Percentiles rank a stretch among this genome's conserved stretches.
Evolutionary conservation across 108 stramenopile genomes (phyloP).

Genomic region (Ochromonas danica): DNA sequence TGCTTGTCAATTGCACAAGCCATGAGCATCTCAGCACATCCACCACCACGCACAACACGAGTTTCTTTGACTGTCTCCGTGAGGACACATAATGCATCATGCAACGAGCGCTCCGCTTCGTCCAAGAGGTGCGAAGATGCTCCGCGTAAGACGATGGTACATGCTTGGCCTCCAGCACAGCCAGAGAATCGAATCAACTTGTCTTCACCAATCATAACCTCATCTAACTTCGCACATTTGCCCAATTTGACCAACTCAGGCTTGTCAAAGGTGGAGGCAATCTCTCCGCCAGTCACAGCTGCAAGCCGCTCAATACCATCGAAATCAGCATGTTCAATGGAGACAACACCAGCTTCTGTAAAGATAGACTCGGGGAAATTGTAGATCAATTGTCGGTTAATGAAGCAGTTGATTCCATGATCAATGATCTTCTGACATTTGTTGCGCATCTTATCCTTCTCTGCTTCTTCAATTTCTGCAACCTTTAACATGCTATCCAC

Average conservation of each 20-base stretch:
- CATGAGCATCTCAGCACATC: conserved; percentile 87
- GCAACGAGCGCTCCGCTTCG: conserved; percentile 64
- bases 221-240: conserved; percentile 71
- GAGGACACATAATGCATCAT: conserved; percentile 95
- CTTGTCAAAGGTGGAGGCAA: conserved; percentile 94
- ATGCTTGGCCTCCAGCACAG: conserved; percentile 89
- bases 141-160: conserved; percentile 94
- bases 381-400: conserved; percentile 99
- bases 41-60: conserved; percentile 88
- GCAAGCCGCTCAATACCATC: conserved; percentile 97
- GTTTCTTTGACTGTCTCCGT: conserved; percentile 89
- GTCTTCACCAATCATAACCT: conserved; percentile 97
- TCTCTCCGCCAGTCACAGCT: conserved; percentile 92
- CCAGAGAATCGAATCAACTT: conserved; percentile 78
- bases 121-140: conserved; percentile 77
- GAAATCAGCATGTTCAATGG: conserved; percentile 99
- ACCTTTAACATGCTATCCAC: conserved; percentile 52
- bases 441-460: conserved; percentile 93
- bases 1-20: conserved; percentile 78
- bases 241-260: conserved; percentile 91
- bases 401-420: conserved; percentile 96
- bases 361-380: conserved; percentile 96
- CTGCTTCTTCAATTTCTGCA: conserved; percentile 98
- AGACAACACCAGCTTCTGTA: conserved; percentile 90
- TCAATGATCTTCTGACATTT: conserved; percentile 95